Conservation (phyloP, 345 rosid genomes). For the Corchorus olitorius region DNA sequence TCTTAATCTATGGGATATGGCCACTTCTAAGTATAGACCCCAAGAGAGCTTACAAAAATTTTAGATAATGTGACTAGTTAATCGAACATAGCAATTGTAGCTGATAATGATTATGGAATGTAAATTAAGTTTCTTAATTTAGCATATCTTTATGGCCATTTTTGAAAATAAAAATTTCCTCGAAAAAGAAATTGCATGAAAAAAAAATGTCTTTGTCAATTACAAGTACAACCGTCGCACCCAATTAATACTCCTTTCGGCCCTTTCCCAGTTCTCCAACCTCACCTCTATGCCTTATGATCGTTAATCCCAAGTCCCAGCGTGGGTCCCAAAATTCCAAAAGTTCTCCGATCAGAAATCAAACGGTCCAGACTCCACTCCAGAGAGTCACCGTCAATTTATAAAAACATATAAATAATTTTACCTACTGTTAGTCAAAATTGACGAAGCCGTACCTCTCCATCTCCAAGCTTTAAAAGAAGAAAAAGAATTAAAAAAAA, state of each 20-base stretch:
- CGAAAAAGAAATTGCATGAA: too few relatives aligned
- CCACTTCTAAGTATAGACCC: too few relatives aligned
- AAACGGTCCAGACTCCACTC: not conserved
- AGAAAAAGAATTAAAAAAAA: not conserved
- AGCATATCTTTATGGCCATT: too few relatives aligned
- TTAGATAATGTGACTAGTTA: too few relatives aligned
- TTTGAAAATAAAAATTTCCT: too few relatives aligned
- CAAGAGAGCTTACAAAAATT: too few relatives aligned
- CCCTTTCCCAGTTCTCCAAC: too few relatives aligned
- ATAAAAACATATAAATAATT: too few relatives aligned
- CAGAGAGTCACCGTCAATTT: not conserved
- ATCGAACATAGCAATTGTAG: too few relatives aligned
- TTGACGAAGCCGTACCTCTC: slow-evolving; percentile 2
- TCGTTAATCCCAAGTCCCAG: not conserved
- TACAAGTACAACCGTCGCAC: not conserved
- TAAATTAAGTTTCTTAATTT: too few relatives aligned
- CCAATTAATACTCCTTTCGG: not conserved
- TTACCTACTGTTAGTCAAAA: not conserved
- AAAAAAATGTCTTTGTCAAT: not conserved
- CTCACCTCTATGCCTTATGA: not conserved
- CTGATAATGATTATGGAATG: too few relatives aligned
- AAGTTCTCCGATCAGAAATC: not conserved
- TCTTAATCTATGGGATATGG: too few relatives aligned
- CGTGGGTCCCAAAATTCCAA: slow-evolving; percentile 2
- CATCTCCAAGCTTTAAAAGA: not conserved